Percentiles rank a stretch among this genome's conserved stretches.
phyloP scores from a whole-genome alignment of 139 green algal species.

The Chlorella sp. region DNA sequence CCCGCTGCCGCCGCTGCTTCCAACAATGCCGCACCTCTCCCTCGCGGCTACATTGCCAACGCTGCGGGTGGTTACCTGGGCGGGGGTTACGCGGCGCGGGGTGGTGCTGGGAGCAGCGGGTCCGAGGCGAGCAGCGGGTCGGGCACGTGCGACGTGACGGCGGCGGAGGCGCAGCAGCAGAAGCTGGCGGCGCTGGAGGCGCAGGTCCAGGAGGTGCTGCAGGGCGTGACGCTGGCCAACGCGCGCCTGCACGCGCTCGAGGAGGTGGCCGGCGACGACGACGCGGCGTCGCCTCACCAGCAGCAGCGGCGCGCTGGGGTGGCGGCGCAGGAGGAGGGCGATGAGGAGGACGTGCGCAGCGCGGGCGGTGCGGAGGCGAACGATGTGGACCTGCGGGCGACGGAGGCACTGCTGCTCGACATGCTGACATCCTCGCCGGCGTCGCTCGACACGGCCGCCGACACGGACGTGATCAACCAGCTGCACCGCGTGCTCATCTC shows the following conservation, averaged over 20 bases:
- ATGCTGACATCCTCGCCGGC: neutral
- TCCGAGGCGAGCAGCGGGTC: too few relatives aligned
- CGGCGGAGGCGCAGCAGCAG: neutral
- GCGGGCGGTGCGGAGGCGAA: neutral
- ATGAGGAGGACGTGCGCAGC: too few relatives aligned
- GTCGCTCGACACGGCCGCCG: neutral
- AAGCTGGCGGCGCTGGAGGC: constrained; percentile 10
- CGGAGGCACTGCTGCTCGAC: neutral
- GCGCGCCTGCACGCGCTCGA: neutral
- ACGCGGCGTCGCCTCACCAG: too few relatives aligned
- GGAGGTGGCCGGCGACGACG: neutral
- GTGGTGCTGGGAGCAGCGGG: too few relatives aligned
- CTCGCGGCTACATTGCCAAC: too few relatives aligned
- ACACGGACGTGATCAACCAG: neutral
- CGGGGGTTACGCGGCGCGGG: too few relatives aligned
- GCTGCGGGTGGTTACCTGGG: too few relatives aligned
- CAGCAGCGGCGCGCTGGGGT: too few relatives aligned
- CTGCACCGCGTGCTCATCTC: too few relatives aligned
- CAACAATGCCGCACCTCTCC: too few relatives aligned
- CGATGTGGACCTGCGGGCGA: neutral
- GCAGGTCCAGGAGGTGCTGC: constrained; percentile 13
- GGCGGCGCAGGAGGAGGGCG: too few relatives aligned
- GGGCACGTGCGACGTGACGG: neutral
- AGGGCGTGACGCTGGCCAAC: neutral
- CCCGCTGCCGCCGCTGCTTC: too few relatives aligned